These are phyloP conservation scores for Colletotrichum sidae DNA, from an alignment of 2,329 filamentous ascomycete species.

Conservation along the genomic window DNA sequence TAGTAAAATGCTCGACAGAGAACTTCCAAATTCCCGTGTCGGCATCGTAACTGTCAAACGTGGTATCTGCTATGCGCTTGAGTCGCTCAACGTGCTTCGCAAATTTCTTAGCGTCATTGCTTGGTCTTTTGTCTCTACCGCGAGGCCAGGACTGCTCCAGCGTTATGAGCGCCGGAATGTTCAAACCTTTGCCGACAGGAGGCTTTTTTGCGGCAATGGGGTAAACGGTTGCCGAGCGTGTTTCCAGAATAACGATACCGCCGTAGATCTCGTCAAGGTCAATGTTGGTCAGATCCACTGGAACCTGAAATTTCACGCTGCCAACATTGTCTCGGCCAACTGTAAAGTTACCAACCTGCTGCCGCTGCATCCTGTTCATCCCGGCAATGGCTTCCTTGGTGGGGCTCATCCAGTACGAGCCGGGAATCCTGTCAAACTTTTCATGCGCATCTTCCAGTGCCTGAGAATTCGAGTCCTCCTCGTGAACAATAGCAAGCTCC, in stretches of 20 bases:
- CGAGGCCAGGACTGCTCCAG: conserved; percentile 95
- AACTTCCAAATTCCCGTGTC: conserved; percentile 91
- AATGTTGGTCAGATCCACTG: conserved; percentile 84
- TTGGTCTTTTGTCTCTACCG: conserved; percentile 65
- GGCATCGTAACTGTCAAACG: conserved; percentile 83
- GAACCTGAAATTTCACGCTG: conserved; percentile 81
- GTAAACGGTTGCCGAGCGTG: conserved; percentile 90
- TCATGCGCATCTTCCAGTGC: conserved; percentile 42
- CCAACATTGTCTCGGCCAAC: conserved; percentile 88
- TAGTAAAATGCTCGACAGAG: conserved; percentile 95
- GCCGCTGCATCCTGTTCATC: conserved; percentile 84
- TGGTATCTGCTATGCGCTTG: conserved; percentile 81
- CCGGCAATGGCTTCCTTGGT: conserved; percentile 78
- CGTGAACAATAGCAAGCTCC: conserved; percentile 82
- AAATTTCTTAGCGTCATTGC: conserved; percentile 71
- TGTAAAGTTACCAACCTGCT: conserved; percentile 78
- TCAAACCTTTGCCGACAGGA: conserved; percentile 85
- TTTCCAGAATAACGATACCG: conserved; percentile 79
- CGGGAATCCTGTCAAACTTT: conserved; percentile 65
- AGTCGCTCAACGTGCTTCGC: conserved; percentile 87
- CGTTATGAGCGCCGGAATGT: conserved; percentile 89
- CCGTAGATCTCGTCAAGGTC: conserved; percentile 84
- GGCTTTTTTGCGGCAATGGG: conserved; percentile 82
- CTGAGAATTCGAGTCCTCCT: conserved; percentile 65
- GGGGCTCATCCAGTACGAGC: conserved; percentile 90